Conservation (phyloP, 2,329 filamentous ascomycete genomes). For the Trichoderma sp. region DNA sequence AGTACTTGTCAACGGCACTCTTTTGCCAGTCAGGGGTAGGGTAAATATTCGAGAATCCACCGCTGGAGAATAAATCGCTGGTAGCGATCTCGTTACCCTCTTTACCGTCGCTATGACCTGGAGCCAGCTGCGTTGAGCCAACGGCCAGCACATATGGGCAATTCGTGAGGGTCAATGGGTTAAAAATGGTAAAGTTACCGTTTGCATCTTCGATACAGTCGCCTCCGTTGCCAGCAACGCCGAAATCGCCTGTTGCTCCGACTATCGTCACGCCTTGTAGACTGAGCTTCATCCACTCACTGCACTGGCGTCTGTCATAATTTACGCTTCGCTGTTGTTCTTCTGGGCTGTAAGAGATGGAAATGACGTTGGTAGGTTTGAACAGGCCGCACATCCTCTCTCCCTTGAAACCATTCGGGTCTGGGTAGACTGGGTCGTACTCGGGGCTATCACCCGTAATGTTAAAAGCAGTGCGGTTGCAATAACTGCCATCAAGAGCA, state of each 20-base stretch:
- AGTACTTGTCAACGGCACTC: slow-evolving; percentile 39
- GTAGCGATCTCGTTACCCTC: not conserved
- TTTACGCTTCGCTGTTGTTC: slow-evolving; percentile 46
- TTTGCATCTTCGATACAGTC: slow-evolving; percentile 41
- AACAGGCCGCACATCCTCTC: slow-evolving; percentile 43
- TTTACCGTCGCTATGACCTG: not conserved
- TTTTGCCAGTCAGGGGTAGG: slow-evolving; percentile 46
- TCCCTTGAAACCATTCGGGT: slow-evolving; percentile 39
- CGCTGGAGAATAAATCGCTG: not conserved
- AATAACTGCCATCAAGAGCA: slow-evolving; percentile 44
- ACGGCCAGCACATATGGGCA: slow-evolving; percentile 51
- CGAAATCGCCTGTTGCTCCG: slow-evolving; percentile 39
- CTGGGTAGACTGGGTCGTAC: slow-evolving; percentile 22
- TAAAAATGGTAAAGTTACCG: slow-evolving; percentile 28
- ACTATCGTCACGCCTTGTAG: slow-evolving; percentile 50
- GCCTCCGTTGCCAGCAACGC: slow-evolving; percentile 45
- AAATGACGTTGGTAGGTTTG: slow-evolving; percentile 50
- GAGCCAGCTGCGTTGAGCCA: slow-evolving; percentile 48
- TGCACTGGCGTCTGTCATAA: slow-evolving; percentile 52
- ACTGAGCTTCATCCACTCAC: slow-evolving; percentile 56
- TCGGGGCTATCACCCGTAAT: slow-evolving; percentile 33
- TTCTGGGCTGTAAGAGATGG: slow-evolving; percentile 52
- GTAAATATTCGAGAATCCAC: slow-evolving; percentile 48
- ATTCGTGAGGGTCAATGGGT: slow-evolving; percentile 43
- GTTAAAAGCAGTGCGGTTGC: slow-evolving; percentile 30